A percentile compares a stretch with the other conserved stretches of the same genome.
Evolutionary conservation across 441 rosid genomes (phyloP).

Genomic region (Bruguiera hainesii): DNA sequence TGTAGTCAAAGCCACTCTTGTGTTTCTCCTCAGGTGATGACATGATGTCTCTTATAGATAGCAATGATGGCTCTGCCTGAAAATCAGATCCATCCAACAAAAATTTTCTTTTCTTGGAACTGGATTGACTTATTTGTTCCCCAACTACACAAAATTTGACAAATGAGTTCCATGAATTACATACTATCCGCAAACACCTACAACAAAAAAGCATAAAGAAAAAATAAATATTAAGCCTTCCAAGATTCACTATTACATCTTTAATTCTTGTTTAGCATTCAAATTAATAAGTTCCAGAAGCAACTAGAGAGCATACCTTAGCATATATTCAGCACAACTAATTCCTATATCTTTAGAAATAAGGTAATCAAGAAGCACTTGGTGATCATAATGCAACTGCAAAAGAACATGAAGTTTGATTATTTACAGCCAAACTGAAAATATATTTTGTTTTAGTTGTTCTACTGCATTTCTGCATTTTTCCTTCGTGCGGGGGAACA

Average conservation of each 20-base stretch:
- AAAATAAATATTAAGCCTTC: slow-evolving; percentile 7
- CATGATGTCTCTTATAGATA: slow-evolving; percentile 9
- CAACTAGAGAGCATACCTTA: slow-evolving; percentile 44
- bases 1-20: slow-evolving; percentile 10
- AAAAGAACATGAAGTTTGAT: slow-evolving; percentile 8
- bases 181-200: slow-evolving; percentile 63
- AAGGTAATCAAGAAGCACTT: slow-evolving; percentile 91
- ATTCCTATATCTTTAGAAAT: slow-evolving; percentile 76
- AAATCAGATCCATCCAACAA: slow-evolving; percentile 25
- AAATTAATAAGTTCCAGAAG: slow-evolving; percentile 8
- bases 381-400: slow-evolving; percentile 88
- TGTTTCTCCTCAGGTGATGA: slow-evolving; percentile 20
- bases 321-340: slow-evolving; percentile 77
- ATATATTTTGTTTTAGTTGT: neutral
- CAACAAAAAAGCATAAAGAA: slow-evolving; percentile 10
- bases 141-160: slow-evolving; percentile 37
- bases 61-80: slow-evolving; percentile 21
- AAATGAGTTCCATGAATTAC: slow-evolving; percentile 61
- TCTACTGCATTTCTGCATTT: neutral
- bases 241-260: neutral
- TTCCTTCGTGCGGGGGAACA: neutral
- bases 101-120: slow-evolving; percentile 53
- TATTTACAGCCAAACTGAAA: neutral
- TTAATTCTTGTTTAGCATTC: slow-evolving; percentile 8
- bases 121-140: slow-evolving; percentile 27